A percentile compares a stretch with the other conserved stretches of the same genome.
These are phyloP conservation scores for Lipomyces starkeyi DNA, from an alignment of 805 yeast genomes.

Conservation along the genomic window DNA sequence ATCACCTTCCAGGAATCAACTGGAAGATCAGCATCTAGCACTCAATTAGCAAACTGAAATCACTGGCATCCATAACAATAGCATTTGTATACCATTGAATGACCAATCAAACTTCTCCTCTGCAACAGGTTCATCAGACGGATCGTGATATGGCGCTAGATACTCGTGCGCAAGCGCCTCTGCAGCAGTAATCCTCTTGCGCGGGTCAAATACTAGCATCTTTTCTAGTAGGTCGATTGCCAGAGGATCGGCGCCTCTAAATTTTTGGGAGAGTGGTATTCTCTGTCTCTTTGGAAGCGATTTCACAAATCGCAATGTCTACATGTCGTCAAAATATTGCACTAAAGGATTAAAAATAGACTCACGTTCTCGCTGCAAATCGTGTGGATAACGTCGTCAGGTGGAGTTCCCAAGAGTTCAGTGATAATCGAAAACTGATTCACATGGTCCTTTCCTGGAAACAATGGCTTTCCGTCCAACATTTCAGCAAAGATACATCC, in stretches of 20 bases:
- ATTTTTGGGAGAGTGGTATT: constrained; percentile 82
- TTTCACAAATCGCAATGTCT: constrained; percentile 86
- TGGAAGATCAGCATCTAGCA: constrained; percentile 81
- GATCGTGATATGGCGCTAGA: constrained; percentile 94
- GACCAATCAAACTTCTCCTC: constrained; percentile 96
- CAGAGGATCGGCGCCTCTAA: constrained; percentile 69
- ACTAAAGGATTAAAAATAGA: not conserved
- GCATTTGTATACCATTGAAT: constrained; percentile 64
- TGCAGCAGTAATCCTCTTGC: constrained; percentile 90
- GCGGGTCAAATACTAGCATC: constrained; percentile 95
- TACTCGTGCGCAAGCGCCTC: constrained; percentile 90
- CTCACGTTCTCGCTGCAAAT: constrained; percentile 83
- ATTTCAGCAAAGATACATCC: constrained; percentile 97
- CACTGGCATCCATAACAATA: not conserved
- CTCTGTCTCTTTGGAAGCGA: constrained; percentile 93
- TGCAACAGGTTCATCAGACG: constrained; percentile 95
- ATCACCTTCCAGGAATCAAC: constrained; percentile 98
- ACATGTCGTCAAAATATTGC: not conserved
- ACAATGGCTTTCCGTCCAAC: constrained; percentile 95
- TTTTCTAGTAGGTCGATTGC: constrained; percentile 87
- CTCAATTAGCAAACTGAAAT: constrained; percentile 1
- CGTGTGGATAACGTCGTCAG: constrained; percentile 92
- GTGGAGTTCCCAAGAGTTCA: constrained; percentile 95
- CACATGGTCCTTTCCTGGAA: constrained; percentile 98
- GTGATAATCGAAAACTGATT: constrained; percentile 97